Evolutionary conservation across 495 filamentous ascomycete species (phyloP), one percentile per base, ranked within the genome.

Genomic region (Elaphomyces granulatus): DNA sequence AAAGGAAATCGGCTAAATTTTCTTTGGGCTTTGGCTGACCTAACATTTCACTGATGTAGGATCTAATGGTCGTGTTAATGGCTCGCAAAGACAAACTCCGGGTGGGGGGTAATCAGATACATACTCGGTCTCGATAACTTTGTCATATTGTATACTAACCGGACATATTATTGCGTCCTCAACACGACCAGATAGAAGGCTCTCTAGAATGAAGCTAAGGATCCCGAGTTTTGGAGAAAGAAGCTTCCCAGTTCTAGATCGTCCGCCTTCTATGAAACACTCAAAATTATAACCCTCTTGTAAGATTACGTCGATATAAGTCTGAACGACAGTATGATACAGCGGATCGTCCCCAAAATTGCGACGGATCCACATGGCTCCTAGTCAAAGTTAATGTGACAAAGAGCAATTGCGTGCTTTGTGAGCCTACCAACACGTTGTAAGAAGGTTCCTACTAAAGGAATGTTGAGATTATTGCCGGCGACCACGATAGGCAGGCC

Each of bases 91-190:
- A 3, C 6, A n/a, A n/a, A n/a, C n/a, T n/a, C n/a, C 23, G 23
- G 23, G 6, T 6, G 6, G 23, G 23, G 23, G 23, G 12, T 12
- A 12, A 6, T 6, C 12, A 28, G 19, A 10, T n/a, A 33, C 66
- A 43, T 63, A 72, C 61, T 95, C 88, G 6, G 87, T 94, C 56
- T 98, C 90, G 35, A 98, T 83, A 36, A 98, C 90, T 49, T 95
- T 98, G 68, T 98, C 90, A 54, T 98, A 98, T 51, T 96, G 90
- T 1, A 86, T 94, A 55, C 82, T 88, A 20, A 98, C 90, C 2
- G 88, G 88, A 48, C 86, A 93, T 33, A 98, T 80, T 19, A 92
- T 81, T 12, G 84, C 81, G 56, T 98, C 90, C 40, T 88, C 67
- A 2, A 93, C 83, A 1, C 85, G 70, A n/a, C 88, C 86, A 4